A percentile compares a stretch with the other conserved stretches of the same genome.
Evolutionary conservation across 306 rosid genomes (phyloP).

Genomic region (Quillaja saponaria): DNA sequence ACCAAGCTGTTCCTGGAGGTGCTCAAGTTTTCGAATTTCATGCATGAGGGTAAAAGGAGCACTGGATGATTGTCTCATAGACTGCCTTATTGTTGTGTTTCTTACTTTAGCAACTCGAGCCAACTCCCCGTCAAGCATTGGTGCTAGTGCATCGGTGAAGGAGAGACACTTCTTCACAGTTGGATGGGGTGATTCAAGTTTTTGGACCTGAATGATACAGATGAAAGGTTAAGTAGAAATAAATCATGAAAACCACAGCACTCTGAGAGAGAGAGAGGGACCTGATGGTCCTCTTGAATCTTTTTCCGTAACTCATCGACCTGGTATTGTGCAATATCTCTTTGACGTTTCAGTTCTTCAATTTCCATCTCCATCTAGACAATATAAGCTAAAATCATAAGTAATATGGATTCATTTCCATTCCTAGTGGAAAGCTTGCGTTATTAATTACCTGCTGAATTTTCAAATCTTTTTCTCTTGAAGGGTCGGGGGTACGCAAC

Average conservation of each 20-base stretch:
- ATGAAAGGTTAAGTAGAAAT: slow-evolving; percentile 21
- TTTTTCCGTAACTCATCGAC: slow-evolving; percentile 80
- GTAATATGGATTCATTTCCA: slow-evolving; percentile 18
- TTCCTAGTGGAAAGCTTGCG: background rate
- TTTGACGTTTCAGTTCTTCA: slow-evolving; percentile 82
- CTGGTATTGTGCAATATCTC: slow-evolving; percentile 86
- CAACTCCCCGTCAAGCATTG: slow-evolving; percentile 48
- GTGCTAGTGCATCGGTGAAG: slow-evolving; percentile 58
- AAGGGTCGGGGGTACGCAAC: slow-evolving; percentile 89
- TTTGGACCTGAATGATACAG: slow-evolving; percentile 50
- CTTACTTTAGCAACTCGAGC: slow-evolving; percentile 55
- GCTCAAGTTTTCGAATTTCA: slow-evolving; percentile 99
- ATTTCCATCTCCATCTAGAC: slow-evolving; percentile 96
- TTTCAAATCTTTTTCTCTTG: slow-evolving; percentile 78
- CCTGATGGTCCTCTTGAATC: slow-evolving; percentile 82
- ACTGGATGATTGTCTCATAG: slow-evolving; percentile 88
- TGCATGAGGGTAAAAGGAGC: slow-evolving; percentile 99
- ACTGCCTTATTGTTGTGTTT: slow-evolving; percentile 72
- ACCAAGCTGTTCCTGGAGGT: slow-evolving; percentile 97
- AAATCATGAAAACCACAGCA: background rate
- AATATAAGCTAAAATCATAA: slow-evolving; percentile 25
- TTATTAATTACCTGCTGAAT: slow-evolving; percentile 78
- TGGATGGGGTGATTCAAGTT: slow-evolving; percentile 51
- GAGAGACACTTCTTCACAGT: slow-evolving; percentile 94
- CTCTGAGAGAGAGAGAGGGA: slow-evolving; percentile 25